Percentiles rank a stretch among this genome's conserved stretches.
Evolutionary conservation across 768 basidiomycete genomes (phyloP).

Genomic region (Tulasnella sp.): DNA sequence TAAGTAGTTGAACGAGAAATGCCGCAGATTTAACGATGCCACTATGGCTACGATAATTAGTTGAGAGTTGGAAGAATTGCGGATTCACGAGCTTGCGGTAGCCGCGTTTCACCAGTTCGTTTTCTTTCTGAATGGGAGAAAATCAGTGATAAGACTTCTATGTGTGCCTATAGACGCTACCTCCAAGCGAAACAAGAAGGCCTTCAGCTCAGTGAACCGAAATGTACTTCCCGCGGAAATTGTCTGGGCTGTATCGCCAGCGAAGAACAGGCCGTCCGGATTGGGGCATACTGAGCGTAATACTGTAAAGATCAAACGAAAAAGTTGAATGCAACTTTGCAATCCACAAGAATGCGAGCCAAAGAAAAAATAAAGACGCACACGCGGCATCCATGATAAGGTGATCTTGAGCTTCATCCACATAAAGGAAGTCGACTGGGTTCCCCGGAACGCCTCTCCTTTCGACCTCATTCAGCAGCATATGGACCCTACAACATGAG

Average conservation of each 20-base stretch:
- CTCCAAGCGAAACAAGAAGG: background rate
- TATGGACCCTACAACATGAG: background rate
- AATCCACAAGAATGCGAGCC: background rate
- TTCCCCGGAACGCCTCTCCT: background rate
- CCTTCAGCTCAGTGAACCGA: slow-evolving; percentile 4
- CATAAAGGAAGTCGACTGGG: slow-evolving; percentile 47
- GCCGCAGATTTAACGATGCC: slow-evolving; percentile 7
- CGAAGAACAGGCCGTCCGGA: slow-evolving; percentile 4
- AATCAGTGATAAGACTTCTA: background rate
- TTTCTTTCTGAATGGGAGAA: background rate
- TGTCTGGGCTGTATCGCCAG: slow-evolving; percentile 5
- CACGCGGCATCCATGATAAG: slow-evolving; percentile 51
- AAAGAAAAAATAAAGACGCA: slow-evolving; percentile 23
- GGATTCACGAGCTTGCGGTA: background rate
- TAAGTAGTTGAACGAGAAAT: background rate
- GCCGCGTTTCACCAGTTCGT: background rate
- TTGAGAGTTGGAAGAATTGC: background rate
- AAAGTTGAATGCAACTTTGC: too few species aligned
- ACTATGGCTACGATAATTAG: slow-evolving; percentile 8
- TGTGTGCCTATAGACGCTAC: background rate
- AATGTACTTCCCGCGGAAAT: background rate
- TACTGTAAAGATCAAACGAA: background rate
- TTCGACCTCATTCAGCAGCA: background rate
- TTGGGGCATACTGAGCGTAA: background rate
- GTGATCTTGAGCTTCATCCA: slow-evolving; percentile 67